A percentile compares a stretch with the other conserved stretches of the same genome.
These are phyloP conservation scores for Leccinum longicurvipes DNA, from an alignment of 768 basidiomycete species.

Conservation along the genomic window DNA sequence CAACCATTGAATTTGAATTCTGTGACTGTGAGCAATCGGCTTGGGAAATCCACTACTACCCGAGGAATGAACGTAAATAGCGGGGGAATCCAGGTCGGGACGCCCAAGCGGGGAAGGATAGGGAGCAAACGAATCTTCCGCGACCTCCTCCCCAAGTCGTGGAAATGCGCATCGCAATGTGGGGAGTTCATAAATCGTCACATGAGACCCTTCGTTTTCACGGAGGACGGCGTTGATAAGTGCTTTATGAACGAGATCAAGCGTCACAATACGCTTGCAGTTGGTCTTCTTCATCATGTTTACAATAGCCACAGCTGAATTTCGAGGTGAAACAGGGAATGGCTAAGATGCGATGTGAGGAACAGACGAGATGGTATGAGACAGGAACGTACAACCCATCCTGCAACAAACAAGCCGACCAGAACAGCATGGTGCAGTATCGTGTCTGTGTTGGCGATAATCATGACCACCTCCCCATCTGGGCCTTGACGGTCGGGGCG, in stretches of 20 bases:
- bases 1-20: conserved; percentile 34
- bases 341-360: conserved; percentile 20
- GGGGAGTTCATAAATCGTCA: conserved; percentile 19
- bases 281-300: conserved; percentile 22
- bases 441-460: conserved; percentile 31
- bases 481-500: conserved; percentile 30
- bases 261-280: conserved; percentile 20
- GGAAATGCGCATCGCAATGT: conserved; percentile 35
- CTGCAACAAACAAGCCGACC: conserved; percentile 38
- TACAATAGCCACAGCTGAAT: conserved; percentile 39
- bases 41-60: conserved; percentile 51
- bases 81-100: conserved; percentile 33
- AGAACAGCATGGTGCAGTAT: conserved; percentile 33
- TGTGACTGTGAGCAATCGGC: conserved; percentile 37
- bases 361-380: not conserved
- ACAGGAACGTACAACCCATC: conserved; percentile 26
- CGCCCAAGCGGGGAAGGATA: conserved; percentile 14
- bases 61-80: conserved; percentile 46
- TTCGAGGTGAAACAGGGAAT: conserved; percentile 41
- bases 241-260: conserved; percentile 14
- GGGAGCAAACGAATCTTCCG: conserved; percentile 11
- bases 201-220: not conserved
- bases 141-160: conserved; percentile 34
- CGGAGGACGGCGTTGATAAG: conserved; percentile 13
- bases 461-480: conserved; percentile 19